phyloP scores from a whole-genome alignment of 1,139 yeast genomes.

The Hansenula lynferdii region DNA sequence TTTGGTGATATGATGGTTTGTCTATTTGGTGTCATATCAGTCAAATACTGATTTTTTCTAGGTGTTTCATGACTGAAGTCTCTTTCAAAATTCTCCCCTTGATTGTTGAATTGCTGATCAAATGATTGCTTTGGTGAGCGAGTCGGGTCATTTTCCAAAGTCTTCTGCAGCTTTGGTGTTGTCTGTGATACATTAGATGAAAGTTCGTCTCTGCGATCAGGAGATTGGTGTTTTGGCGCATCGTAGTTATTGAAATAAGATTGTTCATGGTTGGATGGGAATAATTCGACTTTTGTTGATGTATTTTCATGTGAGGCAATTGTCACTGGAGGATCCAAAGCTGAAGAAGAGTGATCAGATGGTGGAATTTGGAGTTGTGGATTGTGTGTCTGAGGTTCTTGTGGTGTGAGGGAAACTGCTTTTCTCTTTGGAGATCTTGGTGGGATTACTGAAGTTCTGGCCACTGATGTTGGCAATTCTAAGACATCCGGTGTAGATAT shows the following conservation, averaged over 20 bases:
- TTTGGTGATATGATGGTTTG: conserved; percentile 16
- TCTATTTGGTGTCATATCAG: neutral
- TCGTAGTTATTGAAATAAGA: neutral
- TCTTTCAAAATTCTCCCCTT: too few relatives aligned
- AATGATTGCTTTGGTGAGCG: too few relatives aligned
- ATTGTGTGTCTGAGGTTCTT: neutral
- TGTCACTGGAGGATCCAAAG: conserved; percentile 12
- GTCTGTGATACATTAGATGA: too few relatives aligned
- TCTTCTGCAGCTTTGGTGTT: too few relatives aligned
- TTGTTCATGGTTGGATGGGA: neutral
- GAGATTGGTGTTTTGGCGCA: too few relatives aligned
- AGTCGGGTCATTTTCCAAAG: too few relatives aligned
- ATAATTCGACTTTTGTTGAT: too few relatives aligned
- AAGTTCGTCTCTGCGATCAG: too few relatives aligned
- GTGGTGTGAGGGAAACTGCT: conserved; percentile 8
- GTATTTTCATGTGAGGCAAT: too few relatives aligned
- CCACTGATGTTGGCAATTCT: conserved; percentile 6
- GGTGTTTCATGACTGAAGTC: conserved; percentile 4
- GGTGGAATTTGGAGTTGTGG: neutral
- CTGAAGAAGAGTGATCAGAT: neutral
- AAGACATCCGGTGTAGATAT: conserved; percentile 11
- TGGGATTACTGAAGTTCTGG: conserved; percentile 17
- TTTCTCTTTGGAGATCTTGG: conserved; percentile 26
- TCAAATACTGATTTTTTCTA: neutral
- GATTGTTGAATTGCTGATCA: too few relatives aligned